These are phyloP conservation scores for Agastache rugosa DNA, from an alignment of 257 asterid genomes.

Conservation along the genomic window DNA sequence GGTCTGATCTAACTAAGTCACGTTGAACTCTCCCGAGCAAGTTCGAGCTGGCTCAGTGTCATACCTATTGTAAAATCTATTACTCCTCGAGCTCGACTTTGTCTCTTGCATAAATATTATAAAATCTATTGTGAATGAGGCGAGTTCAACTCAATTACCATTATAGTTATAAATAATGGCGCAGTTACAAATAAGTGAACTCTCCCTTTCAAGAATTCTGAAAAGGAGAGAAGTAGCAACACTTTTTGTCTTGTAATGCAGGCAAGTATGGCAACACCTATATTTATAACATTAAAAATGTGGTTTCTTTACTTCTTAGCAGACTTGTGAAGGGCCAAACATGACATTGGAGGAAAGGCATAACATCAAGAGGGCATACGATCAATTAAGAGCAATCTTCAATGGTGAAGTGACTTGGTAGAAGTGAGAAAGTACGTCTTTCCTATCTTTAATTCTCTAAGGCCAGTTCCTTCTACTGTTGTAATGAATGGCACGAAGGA, in stretches of 20 bases:
- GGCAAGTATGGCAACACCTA: background rate
- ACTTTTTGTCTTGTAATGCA: no score
- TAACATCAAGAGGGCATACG: constrained; percentile 54
- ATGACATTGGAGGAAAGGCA: constrained; percentile 66
- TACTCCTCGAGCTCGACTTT: no score
- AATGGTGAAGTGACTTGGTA: constrained; percentile 35
- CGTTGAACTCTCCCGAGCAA: no score
- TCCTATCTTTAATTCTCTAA: background rate
- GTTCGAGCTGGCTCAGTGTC: no score
- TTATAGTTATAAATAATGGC: no score
- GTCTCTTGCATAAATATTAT: no score
- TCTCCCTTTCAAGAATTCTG: background rate
- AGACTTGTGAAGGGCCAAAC: constrained; percentile 56
- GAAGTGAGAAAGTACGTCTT: constrained; percentile 14
- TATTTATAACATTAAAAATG: background rate
- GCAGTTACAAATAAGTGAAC: background rate
- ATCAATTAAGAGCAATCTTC: constrained; percentile 46
- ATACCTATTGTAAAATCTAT: no score
- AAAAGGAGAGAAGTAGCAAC: no score
- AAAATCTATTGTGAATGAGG: no score
- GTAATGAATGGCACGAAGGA: background rate
- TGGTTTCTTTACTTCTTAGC: constrained; percentile 36
- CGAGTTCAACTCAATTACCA: no score
- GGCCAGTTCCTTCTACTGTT: background rate
- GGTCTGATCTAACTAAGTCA: no score